Conservation (phyloP, 345 rosid species). For the Citrus cavaleriei region DNA sequence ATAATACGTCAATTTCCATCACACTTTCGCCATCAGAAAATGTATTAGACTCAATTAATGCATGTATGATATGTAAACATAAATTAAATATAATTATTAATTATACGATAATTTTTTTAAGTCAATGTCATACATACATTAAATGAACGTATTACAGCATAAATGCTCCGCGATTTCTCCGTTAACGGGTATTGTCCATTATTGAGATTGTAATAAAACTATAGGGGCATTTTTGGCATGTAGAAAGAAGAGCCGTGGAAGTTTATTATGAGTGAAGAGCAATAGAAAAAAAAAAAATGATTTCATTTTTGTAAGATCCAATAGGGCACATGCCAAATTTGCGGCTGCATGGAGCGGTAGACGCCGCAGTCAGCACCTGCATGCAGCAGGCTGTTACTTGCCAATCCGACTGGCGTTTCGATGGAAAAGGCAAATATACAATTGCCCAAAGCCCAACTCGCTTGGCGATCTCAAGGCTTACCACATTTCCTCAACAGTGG, state of each 20-base stretch:
- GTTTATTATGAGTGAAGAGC: neutral
- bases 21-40: too few relatives aligned
- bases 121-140: too few relatives aligned
- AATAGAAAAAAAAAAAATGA: neutral
- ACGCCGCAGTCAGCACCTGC: neutral
- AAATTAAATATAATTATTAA: too few relatives aligned
- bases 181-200: too few relatives aligned
- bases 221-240: neutral
- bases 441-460: neutral
- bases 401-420: conserved; percentile 8
- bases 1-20: too few relatives aligned
- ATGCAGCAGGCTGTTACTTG: conserved; percentile 11
- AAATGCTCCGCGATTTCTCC: too few relatives aligned
- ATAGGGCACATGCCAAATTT: conserved; percentile 35
- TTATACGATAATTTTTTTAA: too few relatives aligned
- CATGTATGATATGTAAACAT: accelerated
- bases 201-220: neutral
- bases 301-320: neutral
- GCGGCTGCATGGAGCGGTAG: conserved; percentile 47
- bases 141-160: accelerated
- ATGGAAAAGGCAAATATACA: neutral
- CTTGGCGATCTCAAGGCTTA: neutral
- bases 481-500: conserved; percentile 5
- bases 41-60: too few relatives aligned
- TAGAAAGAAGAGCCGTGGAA: neutral